Base-by-base conservation (phyloP, 2,329 filamentous ascomycete species). In the Decorospora gaudefroyi region DNA sequence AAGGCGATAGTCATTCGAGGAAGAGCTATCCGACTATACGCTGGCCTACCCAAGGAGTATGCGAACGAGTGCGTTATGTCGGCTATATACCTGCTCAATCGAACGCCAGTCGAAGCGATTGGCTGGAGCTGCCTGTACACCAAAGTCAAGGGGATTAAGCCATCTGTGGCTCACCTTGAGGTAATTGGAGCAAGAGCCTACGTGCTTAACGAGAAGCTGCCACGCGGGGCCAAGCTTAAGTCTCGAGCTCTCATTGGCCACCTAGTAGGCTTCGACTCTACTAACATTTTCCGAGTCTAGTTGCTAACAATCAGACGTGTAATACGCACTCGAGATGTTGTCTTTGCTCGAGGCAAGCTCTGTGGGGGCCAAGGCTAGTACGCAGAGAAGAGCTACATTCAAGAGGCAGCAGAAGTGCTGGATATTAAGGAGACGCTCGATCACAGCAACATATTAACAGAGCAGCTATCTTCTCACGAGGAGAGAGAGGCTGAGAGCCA, bases 211-310 rank as follows among this genome's bases (percentile, higher is more conserved):
- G n/a, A n/a, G n/a, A n/a, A n/a, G n/a, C n/a, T n/a, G 26, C 1
- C 32, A 10, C 17, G 31, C 10, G 28, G 38, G 35, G 5, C 45
- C 10, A 44, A 44, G 30, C 38, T 48, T 22, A 17, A 16, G 28
- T 23, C 44, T 13, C 36, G 49, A 37, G 51, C 42, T 4, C 38
- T 46, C 3, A 32, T 55, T 37, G 46, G 51, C 4, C 50, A 55
- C 15, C 31, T 55, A 3, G 46, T 53, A 25, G 42, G 49, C 25
- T 50, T 51, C 16, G 39, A 55, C 25, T 37, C 41, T 3, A 40
- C 41, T 5, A 53, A 55, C 30, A 51, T 55, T 18, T 53, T 15
- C 21, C 30, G 38, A 26, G 22, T 54, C n/a, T 51, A 27, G 51
- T 11, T 42, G 9, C 51, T 40, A 27, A 32, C 12, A 1, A 32